Evolutionary conservation across 192 early-diverging fungal genomes (phyloP).

Genomic region (Allomyces macrogynus): DNA sequence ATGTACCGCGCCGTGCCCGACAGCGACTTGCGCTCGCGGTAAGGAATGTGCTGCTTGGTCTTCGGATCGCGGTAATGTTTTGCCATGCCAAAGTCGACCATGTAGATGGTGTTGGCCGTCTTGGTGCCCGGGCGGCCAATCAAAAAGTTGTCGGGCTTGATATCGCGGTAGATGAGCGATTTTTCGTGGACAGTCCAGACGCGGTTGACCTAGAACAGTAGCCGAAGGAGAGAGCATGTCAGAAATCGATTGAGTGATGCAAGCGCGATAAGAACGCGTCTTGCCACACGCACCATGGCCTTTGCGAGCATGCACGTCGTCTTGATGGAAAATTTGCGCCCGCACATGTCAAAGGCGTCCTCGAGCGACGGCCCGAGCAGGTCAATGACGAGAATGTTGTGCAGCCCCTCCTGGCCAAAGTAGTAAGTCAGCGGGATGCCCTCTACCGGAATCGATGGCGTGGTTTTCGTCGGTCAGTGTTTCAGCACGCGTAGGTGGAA

Average conservation of each 20-base stretch:
- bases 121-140: constrained; percentile 54
- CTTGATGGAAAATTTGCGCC: constrained; percentile 73
- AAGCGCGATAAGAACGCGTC: not conserved
- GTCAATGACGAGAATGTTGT: constrained; percentile 88
- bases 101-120: constrained; percentile 46
- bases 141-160: constrained; percentile 98
- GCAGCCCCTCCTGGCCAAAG: constrained; percentile 91
- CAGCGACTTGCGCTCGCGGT: constrained; percentile 82
- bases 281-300: constrained; percentile 49
- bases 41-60: constrained; percentile 93
- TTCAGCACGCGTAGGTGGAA: too few relatives aligned
- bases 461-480: too few relatives aligned
- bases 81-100: constrained; percentile 98
- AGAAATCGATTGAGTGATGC: not conserved
- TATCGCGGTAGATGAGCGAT: constrained; percentile 91
- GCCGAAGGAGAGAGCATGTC: constrained; percentile 2
- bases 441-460: constrained; percentile 22
- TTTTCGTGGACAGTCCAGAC: constrained; percentile 87
- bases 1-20: constrained; percentile 95
- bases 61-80: constrained; percentile 93
- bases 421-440: constrained; percentile 84
- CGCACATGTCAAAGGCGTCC: constrained; percentile 90
- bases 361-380: constrained; percentile 81
- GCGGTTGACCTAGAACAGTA: constrained; percentile 43
- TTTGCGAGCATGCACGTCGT: constrained; percentile 93